Conservation (phyloP, 768 basidiomycete species). For the Chalciporus sphaerocephalus region DNA sequence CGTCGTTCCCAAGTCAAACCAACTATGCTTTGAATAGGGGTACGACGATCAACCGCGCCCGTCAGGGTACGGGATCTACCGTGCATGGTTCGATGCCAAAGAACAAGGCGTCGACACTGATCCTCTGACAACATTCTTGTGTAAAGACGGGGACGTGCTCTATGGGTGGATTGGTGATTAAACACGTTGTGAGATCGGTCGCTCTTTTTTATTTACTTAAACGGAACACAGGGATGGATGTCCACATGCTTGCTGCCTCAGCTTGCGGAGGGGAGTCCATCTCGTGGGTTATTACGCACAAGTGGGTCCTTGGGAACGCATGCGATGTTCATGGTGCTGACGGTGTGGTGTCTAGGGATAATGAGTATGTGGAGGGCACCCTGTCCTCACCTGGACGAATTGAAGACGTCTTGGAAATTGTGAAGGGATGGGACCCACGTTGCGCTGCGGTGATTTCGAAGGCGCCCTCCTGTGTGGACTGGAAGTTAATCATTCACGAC, state of each 20-base stretch:
- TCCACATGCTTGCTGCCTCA: conserved; percentile 22
- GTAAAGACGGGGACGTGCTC: conserved; percentile 17
- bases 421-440: conserved; percentile 25
- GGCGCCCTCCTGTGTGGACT: conserved; percentile 32
- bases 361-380: conserved; percentile 17
- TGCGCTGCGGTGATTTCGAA: conserved; percentile 21
- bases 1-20: not conserved
- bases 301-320: conserved; percentile 6
- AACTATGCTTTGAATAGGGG: conserved; percentile 13
- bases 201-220: too few relatives aligned
- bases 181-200: not conserved
- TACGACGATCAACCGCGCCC: conserved; percentile 23
- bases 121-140: conserved; percentile 19
- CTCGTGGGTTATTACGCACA: conserved; percentile 22
- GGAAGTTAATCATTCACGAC: conserved; percentile 37
- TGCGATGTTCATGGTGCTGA: not conserved
- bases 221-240: conserved; percentile 9
- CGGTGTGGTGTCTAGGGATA: conserved; percentile 16
- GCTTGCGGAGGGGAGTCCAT: conserved; percentile 9
- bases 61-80: conserved; percentile 28
- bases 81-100: conserved; percentile 26
- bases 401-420: conserved; percentile 20
- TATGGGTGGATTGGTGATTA: conserved; percentile 24
- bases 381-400: conserved; percentile 21
- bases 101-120: conserved; percentile 21